Percentiles rank a stretch among this genome's conserved stretches.
These are phyloP conservation scores for Sapria himalayana DNA, from an alignment of 345 rosid genomes.

Conservation along the genomic window DNA sequence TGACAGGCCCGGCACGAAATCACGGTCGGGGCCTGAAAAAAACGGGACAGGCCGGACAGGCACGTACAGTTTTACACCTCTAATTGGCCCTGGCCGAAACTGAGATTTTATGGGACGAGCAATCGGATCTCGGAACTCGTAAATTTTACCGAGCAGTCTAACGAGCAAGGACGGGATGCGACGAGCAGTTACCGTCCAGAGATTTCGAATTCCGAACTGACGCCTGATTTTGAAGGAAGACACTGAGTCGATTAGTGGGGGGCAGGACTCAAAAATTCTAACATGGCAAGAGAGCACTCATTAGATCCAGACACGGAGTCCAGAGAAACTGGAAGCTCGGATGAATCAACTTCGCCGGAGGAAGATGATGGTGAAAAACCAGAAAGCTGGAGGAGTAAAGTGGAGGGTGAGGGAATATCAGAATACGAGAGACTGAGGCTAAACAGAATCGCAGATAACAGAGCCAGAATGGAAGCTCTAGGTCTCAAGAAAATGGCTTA, in stretches of 20 bases:
- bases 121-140: no score
- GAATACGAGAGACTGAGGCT: conserved; percentile 56
- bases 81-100: no score
- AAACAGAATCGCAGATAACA: conserved; percentile 60
- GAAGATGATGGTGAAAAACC: conserved; percentile 8
- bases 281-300: conserved; percentile 11
- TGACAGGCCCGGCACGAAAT: no score
- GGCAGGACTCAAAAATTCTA: neutral
- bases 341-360: conserved; percentile 9
- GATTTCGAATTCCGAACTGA: no score
- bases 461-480: conserved; percentile 58
- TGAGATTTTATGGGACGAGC: no score
- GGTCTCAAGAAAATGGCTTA: conserved; percentile 41
- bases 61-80: no score
- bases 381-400: neutral
- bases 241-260: neutral
- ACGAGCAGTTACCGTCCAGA: no score
- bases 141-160: no score
- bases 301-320: conserved; percentile 12
- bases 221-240: neutral
- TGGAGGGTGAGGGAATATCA: conserved; percentile 14
- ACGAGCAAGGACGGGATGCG: no score
- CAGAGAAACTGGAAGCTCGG: conserved; percentile 14
- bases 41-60: no score
- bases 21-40: no score